Percentiles rank a stretch among this genome's conserved stretches.
Conservation (phyloP, 2,329 filamentous ascomycete genomes). For the Dothistroma pini region DNA sequence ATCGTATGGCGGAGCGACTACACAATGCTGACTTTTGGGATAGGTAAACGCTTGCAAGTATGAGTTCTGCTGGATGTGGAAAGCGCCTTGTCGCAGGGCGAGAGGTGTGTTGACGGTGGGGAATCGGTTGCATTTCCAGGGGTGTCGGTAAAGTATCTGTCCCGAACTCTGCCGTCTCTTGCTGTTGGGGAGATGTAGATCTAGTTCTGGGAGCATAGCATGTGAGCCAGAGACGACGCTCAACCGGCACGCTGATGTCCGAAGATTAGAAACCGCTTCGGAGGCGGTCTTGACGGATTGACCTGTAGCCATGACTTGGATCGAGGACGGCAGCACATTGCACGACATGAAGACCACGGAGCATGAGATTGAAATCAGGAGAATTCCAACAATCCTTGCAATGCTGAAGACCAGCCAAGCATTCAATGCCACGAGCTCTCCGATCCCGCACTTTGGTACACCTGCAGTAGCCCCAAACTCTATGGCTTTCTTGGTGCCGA, state of each 20-base stretch:
- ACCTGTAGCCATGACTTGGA: too few relatives aligned
- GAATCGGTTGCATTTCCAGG: background rate
- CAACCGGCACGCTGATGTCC: background rate
- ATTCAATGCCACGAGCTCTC: background rate
- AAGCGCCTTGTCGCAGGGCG: background rate
- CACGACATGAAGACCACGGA: background rate
- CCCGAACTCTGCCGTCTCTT: background rate
- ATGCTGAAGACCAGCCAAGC: background rate
- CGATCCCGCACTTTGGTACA: background rate
- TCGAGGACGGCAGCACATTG: background rate
- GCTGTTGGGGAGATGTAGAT: background rate
- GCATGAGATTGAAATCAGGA: background rate
- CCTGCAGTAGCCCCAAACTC: background rate
- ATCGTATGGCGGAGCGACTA: too few relatives aligned
- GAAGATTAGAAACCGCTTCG: background rate
- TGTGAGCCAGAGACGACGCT: too few relatives aligned
- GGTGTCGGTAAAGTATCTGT: background rate
- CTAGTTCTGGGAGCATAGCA: too few relatives aligned
- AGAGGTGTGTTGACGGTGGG: background rate
- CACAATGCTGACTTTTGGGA: background rate
- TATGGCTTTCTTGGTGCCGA: background rate
- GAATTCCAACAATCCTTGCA: background rate
- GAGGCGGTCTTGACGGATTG: too few relatives aligned
- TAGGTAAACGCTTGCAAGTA: background rate
- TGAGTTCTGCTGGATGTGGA: background rate